Base-by-base conservation (phyloP, 2,329 filamentous ascomycete genomes). In the Diaporthe vaccinii region DNA sequence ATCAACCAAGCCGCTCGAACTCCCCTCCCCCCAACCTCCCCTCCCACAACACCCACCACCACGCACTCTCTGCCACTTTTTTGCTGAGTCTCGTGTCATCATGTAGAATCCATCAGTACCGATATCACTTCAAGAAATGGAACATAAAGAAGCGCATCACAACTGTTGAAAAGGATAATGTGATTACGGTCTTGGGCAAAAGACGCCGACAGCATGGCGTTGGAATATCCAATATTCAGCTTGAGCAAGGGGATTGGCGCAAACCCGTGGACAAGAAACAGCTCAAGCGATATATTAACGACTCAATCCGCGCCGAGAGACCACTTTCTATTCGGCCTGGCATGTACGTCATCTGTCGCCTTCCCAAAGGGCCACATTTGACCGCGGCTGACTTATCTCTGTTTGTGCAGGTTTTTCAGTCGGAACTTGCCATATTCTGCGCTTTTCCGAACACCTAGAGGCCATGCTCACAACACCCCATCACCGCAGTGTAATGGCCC, bases 231-330 rank as follows among this genome's bases (percentile, higher is more conserved):
- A 25, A 65, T 53, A n/a, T 72, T 49, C 36, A 75, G 3, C 68
- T 79, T 28, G 78, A 76, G 0, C 76, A 78, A 73, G 79, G 77
- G 1, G 75, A 44, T 1, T 58, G 71, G n/a, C 22, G 44, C 14
- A 79, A 77, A 46, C 5, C n/a, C 0, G 72, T 79, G 2, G 77
- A 79, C 51, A 78, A 76, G 28, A 79, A 78, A 25, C 76, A 79
- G 67, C 61, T 80, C 17, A 79, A 78, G 67, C 74, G 79, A 14
- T 73, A 78, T 36, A 71, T 79, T 4, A 71, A 75, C 15, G 74
- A 78, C 34, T 58, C 31, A 25, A 78, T 78, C 10, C 75, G 78
- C 8, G 51, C 73, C 5, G 61, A 67, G 1, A 22, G 53, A 22
- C 14, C 57, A 1, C 9, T 75, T 17, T 14, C 58, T 71, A 10